phyloP scores from a whole-genome alignment of 768 basidiomycete genomes.

The Suillus occidentalis region DNA sequence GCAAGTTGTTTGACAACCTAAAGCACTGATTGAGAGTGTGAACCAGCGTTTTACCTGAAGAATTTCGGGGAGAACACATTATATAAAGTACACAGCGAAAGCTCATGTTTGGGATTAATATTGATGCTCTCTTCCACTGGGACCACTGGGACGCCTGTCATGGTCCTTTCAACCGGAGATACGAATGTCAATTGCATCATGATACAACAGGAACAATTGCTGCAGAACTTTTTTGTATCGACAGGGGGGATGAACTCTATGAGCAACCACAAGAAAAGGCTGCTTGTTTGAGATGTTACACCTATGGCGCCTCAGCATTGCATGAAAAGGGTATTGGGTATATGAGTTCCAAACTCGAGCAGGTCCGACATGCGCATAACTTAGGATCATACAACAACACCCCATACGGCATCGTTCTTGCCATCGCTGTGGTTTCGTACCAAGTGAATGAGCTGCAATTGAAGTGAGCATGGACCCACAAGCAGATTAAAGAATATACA shows the following conservation, averaged over 20 bases:
- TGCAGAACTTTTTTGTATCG: neutral
- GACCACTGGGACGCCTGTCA: neutral
- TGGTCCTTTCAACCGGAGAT: neutral
- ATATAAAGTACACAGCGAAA: neutral
- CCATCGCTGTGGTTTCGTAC: conserved; percentile 1
- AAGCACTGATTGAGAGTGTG: neutral
- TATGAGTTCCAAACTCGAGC: neutral
- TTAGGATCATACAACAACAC: neutral
- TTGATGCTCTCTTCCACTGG: neutral
- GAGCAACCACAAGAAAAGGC: neutral
- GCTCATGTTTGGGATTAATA: neutral
- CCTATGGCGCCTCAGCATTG: neutral
- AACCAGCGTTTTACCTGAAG: neutral
- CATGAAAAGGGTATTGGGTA: neutral
- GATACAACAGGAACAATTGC: neutral
- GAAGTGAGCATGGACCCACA: neutral
- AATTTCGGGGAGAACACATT: neutral
- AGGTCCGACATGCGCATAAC: neutral
- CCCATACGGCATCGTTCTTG: neutral
- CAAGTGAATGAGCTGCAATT: neutral
- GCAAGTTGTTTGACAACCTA: neutral
- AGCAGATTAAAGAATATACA: neutral
- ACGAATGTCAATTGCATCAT: neutral
- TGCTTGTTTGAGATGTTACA: neutral
- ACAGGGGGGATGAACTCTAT: neutral